phyloP scores from a whole-genome alignment of 1,284 basidiomycete species.

The Ustilago curta region DNA sequence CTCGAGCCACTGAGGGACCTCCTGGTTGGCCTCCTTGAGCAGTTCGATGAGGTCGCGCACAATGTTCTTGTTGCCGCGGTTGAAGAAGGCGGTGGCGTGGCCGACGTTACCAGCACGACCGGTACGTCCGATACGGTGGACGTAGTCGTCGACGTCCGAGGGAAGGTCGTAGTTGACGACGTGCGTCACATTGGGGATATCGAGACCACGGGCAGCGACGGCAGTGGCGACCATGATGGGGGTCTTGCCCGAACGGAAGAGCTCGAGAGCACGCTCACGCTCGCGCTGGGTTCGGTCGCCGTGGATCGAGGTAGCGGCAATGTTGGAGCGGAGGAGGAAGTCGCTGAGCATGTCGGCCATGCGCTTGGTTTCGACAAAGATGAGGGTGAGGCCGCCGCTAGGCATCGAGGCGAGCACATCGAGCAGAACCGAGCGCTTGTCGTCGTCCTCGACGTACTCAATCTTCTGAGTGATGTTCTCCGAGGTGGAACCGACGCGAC shows the following conservation, averaged over 20 bases:
- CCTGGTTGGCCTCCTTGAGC: constrained; percentile 95
- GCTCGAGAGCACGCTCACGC: constrained; percentile 93
- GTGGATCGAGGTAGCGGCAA: constrained; percentile 94
- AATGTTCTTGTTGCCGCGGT: constrained; percentile 76
- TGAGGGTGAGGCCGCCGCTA: constrained; percentile 84
- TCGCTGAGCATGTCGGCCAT: constrained; percentile 99
- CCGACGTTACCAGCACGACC: constrained; percentile 99
- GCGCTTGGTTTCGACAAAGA: constrained; percentile 99
- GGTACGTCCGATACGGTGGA: constrained; percentile 81
- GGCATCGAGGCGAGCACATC: constrained; percentile 87
- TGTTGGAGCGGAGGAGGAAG: constrained; percentile 86
- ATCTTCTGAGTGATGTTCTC: constrained; percentile 99
- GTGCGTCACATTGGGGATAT: constrained; percentile 99
- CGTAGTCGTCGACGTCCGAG: constrained; percentile 87
- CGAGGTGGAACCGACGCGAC: constrained; percentile 96
- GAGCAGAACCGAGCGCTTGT: constrained; percentile 96
- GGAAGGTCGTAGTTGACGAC: constrained; percentile 99
- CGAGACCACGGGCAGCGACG: constrained; percentile 97
- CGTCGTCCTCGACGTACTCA: constrained; percentile 96
- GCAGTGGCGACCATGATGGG: constrained; percentile 98
- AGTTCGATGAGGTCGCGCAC: constrained; percentile 91
- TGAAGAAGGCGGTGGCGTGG: constrained; percentile 77
- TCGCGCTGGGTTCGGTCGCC: constrained; percentile 98
- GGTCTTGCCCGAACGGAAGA: constrained; percentile 93
- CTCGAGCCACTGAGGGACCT: constrained; percentile 91